Percentiles rank a stretch among this genome's conserved stretches.
phyloP scores from a whole-genome alignment of 1,284 basidiomycete genomes.

The Puccinia polysora region DNA sequence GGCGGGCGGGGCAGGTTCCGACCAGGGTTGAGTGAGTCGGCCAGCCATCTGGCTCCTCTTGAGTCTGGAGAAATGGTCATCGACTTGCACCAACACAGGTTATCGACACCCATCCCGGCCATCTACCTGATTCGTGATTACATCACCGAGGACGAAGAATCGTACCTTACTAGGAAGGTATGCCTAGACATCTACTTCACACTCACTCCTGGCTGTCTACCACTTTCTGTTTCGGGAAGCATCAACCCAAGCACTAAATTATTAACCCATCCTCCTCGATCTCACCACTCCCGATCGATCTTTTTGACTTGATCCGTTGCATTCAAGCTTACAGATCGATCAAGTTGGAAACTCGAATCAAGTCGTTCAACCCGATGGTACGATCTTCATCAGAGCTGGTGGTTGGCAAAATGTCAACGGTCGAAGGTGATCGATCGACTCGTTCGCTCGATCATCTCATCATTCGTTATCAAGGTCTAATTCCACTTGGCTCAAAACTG shows the following conservation, averaged over 20 bases:
- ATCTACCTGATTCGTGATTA: constrained; percentile 65
- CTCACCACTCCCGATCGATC: too few species aligned
- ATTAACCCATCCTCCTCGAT: too few species aligned
- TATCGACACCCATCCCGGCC: constrained; percentile 14
- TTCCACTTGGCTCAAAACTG: not conserved
- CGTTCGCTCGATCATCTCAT: not conserved
- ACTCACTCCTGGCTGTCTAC: too few species aligned
- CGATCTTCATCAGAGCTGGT: constrained; percentile 12
- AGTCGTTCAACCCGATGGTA: constrained; percentile 8
- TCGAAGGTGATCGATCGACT: constrained; percentile 14
- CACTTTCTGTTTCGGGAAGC: too few species aligned
- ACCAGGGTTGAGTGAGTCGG: not conserved
- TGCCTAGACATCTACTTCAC: constrained; percentile 21
- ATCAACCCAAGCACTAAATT: too few species aligned
- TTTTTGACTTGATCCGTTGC: too few species aligned
- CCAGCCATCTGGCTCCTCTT: not conserved
- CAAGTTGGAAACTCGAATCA: constrained; percentile 21
- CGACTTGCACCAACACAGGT: constrained; percentile 1
- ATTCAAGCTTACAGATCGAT: constrained; percentile 6
- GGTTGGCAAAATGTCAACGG: constrained; percentile 34
- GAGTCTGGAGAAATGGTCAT: not conserved
- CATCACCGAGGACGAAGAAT: constrained; percentile 71
- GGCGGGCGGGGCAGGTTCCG: too few species aligned
- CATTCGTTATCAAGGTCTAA: not conserved
- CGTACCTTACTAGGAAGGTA: constrained; percentile 70